Conservation (phyloP, 768 basidiomycete genomes). For the Neoboletus brunneissimus region DNA sequence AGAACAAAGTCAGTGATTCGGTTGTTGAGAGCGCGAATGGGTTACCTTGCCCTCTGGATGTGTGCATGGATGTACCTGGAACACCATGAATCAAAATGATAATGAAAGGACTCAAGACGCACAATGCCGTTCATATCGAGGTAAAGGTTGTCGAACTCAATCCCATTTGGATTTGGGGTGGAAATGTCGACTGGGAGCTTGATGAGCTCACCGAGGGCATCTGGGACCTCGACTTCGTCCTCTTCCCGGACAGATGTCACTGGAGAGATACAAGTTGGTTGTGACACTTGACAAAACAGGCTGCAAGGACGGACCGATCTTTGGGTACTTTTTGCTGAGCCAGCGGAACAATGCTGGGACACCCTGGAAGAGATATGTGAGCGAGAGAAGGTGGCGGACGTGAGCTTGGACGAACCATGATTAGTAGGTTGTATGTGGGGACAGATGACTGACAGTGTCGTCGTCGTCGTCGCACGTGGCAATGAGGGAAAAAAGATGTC, state of each 20-base stretch:
- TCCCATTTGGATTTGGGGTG: constrained; percentile 87
- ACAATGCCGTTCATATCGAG: constrained; percentile 99
- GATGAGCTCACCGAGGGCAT: constrained; percentile 63
- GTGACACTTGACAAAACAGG: neutral
- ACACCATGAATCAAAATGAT: neutral
- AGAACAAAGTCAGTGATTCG: neutral
- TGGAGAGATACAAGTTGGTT: constrained; percentile 26
- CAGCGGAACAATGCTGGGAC: constrained; percentile 97
- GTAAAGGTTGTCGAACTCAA: constrained; percentile 95
- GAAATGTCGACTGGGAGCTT: constrained; percentile 77
- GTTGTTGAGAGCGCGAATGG: neutral
- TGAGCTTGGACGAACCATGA: constrained; percentile 20
- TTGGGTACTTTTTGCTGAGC: constrained; percentile 98
- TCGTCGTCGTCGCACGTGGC: constrained; percentile 2
- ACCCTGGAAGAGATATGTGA: constrained; percentile 55
- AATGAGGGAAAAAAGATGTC: neutral
- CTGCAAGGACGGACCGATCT: constrained; percentile 65
- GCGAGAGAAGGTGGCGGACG: neutral
- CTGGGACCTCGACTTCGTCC: constrained; percentile 66
- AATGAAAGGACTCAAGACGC: constrained; percentile 22
- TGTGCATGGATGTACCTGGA: constrained; percentile 94
- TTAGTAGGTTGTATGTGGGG: neutral
- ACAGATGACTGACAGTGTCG: neutral
- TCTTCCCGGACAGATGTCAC: constrained; percentile 83
- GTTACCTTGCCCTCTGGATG: constrained; percentile 93